Percentiles rank a stretch among this genome's conserved stretches.
These are phyloP conservation scores for Dictyostelium firmibasis DNA, from an alignment of 78 protist species.

Conservation along the genomic window DNA sequence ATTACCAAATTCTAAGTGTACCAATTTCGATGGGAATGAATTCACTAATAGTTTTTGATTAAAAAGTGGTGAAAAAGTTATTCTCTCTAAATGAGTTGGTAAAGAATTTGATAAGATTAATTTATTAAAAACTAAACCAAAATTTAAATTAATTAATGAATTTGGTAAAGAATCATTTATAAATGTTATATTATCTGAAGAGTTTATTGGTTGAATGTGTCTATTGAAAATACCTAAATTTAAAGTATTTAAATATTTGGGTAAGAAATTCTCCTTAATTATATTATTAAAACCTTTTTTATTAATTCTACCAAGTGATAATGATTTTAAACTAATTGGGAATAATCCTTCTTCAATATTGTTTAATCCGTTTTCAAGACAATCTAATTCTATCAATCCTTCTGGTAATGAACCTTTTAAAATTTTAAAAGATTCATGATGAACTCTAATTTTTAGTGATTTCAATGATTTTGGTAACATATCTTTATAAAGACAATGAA, in stretches of 20 bases:
- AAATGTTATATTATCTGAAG: too few relatives aligned
- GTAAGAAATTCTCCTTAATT: not conserved
- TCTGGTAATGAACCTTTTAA: not conserved
- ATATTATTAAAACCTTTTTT: not conserved
- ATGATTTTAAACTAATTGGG: not conserved
- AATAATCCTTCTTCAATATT: not conserved
- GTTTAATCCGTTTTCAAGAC: not conserved
- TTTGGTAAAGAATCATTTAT: not conserved
- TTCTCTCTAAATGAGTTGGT: not conserved
- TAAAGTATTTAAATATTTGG: not conserved
- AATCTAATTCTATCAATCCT: not conserved
- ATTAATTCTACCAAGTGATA: not conserved
- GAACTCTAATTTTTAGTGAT: not conserved
- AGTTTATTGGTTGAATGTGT: not conserved
- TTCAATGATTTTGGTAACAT: not conserved
- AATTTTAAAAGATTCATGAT: not conserved
- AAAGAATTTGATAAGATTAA: not conserved
- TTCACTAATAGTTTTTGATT: not conserved
- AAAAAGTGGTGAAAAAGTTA: not conserved
- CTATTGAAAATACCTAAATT: not conserved
- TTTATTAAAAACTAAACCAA: constrained; percentile 8
- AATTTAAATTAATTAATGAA: not conserved
- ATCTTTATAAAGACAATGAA: not conserved
- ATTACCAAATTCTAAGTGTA: not conserved
- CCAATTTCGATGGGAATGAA: not conserved